Base-by-base conservation (phyloP, 805 yeast species). In the Kodamaea fukazawae region DNA sequence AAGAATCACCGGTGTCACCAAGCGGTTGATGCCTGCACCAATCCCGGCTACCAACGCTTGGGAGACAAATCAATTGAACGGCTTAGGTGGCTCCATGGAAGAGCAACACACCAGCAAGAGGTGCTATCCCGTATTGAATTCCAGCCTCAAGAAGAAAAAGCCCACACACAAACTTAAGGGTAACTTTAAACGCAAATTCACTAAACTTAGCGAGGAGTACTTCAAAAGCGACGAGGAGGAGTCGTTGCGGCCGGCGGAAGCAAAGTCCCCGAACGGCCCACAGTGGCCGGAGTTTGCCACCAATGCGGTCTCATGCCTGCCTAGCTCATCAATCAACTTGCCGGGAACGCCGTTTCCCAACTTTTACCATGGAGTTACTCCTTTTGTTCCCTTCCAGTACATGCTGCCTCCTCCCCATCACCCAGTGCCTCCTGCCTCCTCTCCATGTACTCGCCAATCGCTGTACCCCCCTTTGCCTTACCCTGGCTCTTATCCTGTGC, bases 31-130 rank as follows among this genome's bases (percentile, higher is more conserved):
- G 3, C 48, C 48, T 7, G 48, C 48, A 2, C 41, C 43, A 4
- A 11, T 40, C 20, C 48, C 48, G 9, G 22, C 10, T 12, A 34
- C 18, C 22, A 45, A 42, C 15, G 46, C 48, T 10, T 45, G 43
- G 43, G 29, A 32, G 10, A 38, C 36, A 11, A 33, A 38, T 16
- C n/a, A 20, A 23, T 34, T 37, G 36, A 17, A 15, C 3, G n/a
- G 15, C 16, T 17, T 6, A 9, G 15, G 10, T 17, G 25, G 14
- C 12, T 4, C 7, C 25, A 16, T 10, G 23, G 8, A 8, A 20
- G 7, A 20, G 7, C 7, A 5, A 6, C 23, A 20, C 5, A 6
- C 23, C 8, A 8, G 23, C 8, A 20, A 20, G 23, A 20, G 23
- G 8, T 20, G 5, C 23, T 20, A 20, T 20, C 23, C 23, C 8